Conservation (phyloP, 2,329 filamentous ascomycete species). For the Penicillium sp. region DNA sequence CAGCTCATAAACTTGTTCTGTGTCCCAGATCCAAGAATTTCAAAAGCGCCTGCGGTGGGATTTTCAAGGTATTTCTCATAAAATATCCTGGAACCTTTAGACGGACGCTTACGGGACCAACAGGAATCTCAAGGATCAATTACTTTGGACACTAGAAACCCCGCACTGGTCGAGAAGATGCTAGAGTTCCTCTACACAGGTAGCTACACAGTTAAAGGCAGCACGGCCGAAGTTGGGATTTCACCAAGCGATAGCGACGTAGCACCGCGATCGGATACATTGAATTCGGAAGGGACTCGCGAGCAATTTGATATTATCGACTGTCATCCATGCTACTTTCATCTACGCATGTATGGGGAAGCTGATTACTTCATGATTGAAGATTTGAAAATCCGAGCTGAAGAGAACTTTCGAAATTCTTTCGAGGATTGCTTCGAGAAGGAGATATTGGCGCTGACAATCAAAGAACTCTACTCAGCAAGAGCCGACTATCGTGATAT, state of each 20-base stretch:
- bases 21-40: slow-evolving; percentile 3
- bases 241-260: too few species aligned
- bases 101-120: background rate
- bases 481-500: background rate
- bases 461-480: background rate
- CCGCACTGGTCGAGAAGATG: background rate
- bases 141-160: background rate
- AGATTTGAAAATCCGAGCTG: background rate
- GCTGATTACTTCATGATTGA: slow-evolving; percentile 3
- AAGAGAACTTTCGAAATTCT: background rate
- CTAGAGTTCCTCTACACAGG: slow-evolving; percentile 1
- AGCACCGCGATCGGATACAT: background rate
- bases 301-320: background rate
- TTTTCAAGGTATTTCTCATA: slow-evolving; percentile 4
- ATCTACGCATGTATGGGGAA: slow-evolving; percentile 1
- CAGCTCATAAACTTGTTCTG: background rate
- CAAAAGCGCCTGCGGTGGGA: background rate
- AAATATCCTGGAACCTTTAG: background rate
- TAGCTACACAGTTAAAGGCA: too few species aligned
- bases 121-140: background rate
- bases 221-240: too few species aligned
- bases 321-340: slow-evolving; percentile 1
- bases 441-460: background rate
- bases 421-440: background rate
- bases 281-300: background rate